phyloP scores from a whole-genome alignment of 139 green algal genomes.

The Chlorella vulgaris region DNA sequence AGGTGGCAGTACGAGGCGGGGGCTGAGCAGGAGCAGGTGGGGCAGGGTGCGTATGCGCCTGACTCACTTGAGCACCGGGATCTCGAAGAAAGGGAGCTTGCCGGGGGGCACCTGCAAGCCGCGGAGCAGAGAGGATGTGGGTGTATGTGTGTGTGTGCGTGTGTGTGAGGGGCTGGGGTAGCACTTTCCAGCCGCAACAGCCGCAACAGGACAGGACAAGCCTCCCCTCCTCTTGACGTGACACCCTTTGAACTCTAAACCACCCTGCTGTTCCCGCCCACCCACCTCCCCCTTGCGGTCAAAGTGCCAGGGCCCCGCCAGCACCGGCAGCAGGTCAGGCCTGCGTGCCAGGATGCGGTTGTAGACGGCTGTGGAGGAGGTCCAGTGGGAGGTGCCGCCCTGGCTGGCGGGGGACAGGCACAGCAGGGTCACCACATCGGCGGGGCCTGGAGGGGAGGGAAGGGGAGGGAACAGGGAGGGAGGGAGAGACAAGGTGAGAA shows the following conservation, averaged over 20 bases:
- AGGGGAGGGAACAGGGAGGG: conserved; percentile 59
- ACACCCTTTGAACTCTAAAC: no score
- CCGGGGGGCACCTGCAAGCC: conserved; percentile 62
- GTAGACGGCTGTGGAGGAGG: conserved; percentile 49
- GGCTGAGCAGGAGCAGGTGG: no score
- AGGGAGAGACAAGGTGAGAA: no score
- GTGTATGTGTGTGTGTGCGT: conserved; percentile 19
- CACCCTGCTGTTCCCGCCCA: background rate
- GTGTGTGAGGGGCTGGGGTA: background rate
- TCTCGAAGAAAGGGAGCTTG: conserved; percentile 56
- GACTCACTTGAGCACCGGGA: conserved; percentile 59
- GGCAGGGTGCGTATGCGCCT: background rate
- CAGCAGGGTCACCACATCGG: conserved; percentile 63
- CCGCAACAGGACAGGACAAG: no score
- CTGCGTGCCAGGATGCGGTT: conserved; percentile 56
- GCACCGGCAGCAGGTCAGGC: conserved; percentile 50
- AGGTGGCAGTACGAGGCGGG: no score
- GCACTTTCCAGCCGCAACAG: background rate
- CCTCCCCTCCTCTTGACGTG: no score
- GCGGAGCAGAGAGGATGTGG: no score
- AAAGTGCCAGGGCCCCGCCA: conserved; percentile 57
- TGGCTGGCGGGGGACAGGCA: conserved; percentile 57
- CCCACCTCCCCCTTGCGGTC: conserved; percentile 46
- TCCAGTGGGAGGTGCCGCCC: conserved; percentile 61
- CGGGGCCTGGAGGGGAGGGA: no score